Percentiles rank a stretch among this genome's conserved stretches.
Evolutionary conservation across 805 yeast genomes (phyloP).

Genomic region (Wickerhamiella lipophila): DNA sequence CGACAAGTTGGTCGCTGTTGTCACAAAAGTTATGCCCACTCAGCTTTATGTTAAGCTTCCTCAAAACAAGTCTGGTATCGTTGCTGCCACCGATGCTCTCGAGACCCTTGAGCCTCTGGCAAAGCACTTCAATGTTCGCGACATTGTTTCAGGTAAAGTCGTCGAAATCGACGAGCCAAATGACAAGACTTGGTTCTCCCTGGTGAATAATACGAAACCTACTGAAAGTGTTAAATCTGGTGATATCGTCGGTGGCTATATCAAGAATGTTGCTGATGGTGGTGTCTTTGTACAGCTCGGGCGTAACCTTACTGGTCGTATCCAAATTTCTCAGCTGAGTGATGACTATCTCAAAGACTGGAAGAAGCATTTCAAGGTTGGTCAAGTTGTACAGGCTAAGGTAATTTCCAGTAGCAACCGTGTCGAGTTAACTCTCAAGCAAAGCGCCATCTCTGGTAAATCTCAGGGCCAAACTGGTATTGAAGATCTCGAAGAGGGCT

Average conservation of each 20-base stretch:
- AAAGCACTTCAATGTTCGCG: conserved; percentile 31
- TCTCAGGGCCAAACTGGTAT: conserved; percentile 29
- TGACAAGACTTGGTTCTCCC: conserved; percentile 11
- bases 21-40: conserved; percentile 45
- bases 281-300: conserved; percentile 63
- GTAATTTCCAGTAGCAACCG: conserved; percentile 53
- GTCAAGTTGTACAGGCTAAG: conserved; percentile 66
- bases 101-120: conserved; percentile 43
- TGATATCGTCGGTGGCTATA: conserved; percentile 66
- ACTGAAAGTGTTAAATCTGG: conserved; percentile 43
- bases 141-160: conserved; percentile 38
- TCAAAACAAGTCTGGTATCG: conserved; percentile 45
- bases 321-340: conserved; percentile 66
- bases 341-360: conserved; percentile 77
- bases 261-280: conserved; percentile 65
- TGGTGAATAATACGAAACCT: conserved; percentile 15
- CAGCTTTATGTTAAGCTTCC: conserved; percentile 60
- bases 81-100: conserved; percentile 66
- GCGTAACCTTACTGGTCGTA: conserved; percentile 59
- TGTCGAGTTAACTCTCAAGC: conserved; percentile 67
- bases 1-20: conserved; percentile 41
- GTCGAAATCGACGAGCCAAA: conserved; percentile 10
- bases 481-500: conserved; percentile 57
- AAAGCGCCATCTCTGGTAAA: conserved; percentile 65
- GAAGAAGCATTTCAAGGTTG: conserved; percentile 60